Base-by-base conservation (phyloP, 1,284 basidiomycete genomes). In the Apiotrichum siamense region DNA sequence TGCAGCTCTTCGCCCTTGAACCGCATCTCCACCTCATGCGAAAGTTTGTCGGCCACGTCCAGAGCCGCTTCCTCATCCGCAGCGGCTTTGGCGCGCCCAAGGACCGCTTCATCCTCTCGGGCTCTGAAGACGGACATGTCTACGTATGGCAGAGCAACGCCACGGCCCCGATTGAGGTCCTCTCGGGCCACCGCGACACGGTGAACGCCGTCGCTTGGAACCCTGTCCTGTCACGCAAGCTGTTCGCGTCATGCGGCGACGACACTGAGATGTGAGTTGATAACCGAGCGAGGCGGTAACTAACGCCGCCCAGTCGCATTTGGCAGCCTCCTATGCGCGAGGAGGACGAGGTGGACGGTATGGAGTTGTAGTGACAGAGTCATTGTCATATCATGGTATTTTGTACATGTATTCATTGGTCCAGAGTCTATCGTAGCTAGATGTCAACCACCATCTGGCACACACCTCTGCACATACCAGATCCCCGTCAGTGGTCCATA, bases 131-230 rank as follows among this genome's bases (percentile, higher is more conserved):
- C 76, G 83, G 84, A 37, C 86, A 87, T 58, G 85, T 97, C 44
- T 97, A 97, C 74, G 81, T 97, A 21, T 99, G 94, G 92, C 89
- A 97, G 72, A 84, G 87, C 46, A 86, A 89, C 61, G 86, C 85
- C 4, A 87, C 87, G 0, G 77, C 81, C 0, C 79, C 92, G 38
- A 78, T 98, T 24, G 89, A 97, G 71, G 80, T 84, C 23, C 80
- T 97, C 1, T 71, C 80, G 2, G 94, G 93, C 0, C 96, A 98
- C 64, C 72, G 75, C 44, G 91, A 91, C 33, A 87, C 86, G 52
- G 93, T 99, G 54, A 99, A 97, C 71, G 85, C 86, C 18, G 92
- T 98, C 11, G 87, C 91, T 15, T 98, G 96, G 96, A 94, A 97
- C 73, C 91, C 90, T 1, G 65, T 69, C 23, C 79, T 78, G 54